Conservation (phyloP, 78 protist genomes). For the Monosiga brevicollis region DNA sequence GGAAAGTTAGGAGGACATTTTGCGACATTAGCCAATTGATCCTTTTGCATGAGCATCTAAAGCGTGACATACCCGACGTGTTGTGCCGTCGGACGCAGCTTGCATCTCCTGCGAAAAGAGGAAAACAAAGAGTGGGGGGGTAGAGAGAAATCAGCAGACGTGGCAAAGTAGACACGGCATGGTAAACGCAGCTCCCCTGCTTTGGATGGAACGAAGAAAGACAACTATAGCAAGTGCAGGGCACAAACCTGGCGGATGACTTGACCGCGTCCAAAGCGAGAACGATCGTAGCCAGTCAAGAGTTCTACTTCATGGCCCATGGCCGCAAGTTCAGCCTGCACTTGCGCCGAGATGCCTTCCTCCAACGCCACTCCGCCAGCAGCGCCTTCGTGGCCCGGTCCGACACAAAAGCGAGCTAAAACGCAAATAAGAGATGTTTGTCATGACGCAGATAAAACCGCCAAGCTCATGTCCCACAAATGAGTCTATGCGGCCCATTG, state of each 20-base stretch:
- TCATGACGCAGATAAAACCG: too few species aligned
- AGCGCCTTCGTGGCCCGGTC: neutral
- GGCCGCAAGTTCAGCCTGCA: neutral
- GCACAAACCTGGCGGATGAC: conserved; percentile 14
- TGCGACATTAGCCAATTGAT: neutral
- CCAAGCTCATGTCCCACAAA: too few species aligned
- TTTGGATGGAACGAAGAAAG: neutral
- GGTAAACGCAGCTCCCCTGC: neutral
- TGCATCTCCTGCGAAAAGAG: neutral
- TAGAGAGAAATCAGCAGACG: neutral
- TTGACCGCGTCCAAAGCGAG: conserved; percentile 42
- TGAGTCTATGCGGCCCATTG: neutral
- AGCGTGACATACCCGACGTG: too few species aligned
- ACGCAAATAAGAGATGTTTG: neutral
- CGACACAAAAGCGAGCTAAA: neutral
- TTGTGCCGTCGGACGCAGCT: too few species aligned
- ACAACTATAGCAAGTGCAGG: neutral
- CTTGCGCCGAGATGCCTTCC: neutral
- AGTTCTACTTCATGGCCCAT: neutral
- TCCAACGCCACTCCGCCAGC: neutral
- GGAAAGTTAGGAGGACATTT: neutral
- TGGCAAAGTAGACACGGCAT: neutral
- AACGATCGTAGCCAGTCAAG: neutral
- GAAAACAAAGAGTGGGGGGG: neutral
- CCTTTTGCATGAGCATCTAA: neutral